Percentiles rank a stretch among this genome's conserved stretches.
These are phyloP conservation scores for Claviceps maximensis DNA, from an alignment of 2,329 filamentous ascomycete genomes.

Conservation along the genomic window DNA sequence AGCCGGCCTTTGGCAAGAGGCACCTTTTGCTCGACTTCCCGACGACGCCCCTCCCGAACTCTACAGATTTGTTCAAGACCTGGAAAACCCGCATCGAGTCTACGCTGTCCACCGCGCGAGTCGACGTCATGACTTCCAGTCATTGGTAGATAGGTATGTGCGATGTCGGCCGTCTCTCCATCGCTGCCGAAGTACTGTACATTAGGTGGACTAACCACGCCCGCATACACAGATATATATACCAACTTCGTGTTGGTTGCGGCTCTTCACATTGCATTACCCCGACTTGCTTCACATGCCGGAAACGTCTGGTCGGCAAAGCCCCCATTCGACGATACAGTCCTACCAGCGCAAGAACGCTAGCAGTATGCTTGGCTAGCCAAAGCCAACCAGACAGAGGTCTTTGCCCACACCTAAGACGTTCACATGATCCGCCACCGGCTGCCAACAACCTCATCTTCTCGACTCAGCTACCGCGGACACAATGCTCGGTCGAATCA, in stretches of 20 bases:
- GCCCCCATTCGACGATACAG: conserved; percentile 68
- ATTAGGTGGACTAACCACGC: background rate
- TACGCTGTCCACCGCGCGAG: conserved; percentile 48
- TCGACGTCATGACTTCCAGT: conserved; percentile 51
- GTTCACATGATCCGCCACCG: conserved; percentile 29
- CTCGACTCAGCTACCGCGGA: conserved; percentile 13
- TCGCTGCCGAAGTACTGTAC: background rate
- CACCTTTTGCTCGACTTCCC: conserved; percentile 45
- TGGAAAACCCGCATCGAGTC: conserved; percentile 48
- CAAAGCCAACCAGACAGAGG: conserved; percentile 62
- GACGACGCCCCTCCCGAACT: conserved; percentile 47
- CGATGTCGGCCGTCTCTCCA: background rate
- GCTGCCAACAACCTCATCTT: conserved; percentile 36
- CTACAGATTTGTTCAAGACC: conserved; percentile 38
- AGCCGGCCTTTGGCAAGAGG: conserved; percentile 47
- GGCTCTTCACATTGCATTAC: conserved; percentile 54
- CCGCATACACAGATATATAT: conserved; percentile 47
- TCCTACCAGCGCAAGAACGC: conserved; percentile 63
- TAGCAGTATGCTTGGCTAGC: conserved; percentile 69
- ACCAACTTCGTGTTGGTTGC: conserved; percentile 74
- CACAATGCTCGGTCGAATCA: conserved; percentile 1
- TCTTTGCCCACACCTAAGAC: conserved; percentile 45
- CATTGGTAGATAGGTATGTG: conserved; percentile 51
- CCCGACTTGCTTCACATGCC: conserved; percentile 68
- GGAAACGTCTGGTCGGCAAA: conserved; percentile 51